Base-by-base conservation (phyloP, 208 protist species). In the Leishmania amazonensis region DNA sequence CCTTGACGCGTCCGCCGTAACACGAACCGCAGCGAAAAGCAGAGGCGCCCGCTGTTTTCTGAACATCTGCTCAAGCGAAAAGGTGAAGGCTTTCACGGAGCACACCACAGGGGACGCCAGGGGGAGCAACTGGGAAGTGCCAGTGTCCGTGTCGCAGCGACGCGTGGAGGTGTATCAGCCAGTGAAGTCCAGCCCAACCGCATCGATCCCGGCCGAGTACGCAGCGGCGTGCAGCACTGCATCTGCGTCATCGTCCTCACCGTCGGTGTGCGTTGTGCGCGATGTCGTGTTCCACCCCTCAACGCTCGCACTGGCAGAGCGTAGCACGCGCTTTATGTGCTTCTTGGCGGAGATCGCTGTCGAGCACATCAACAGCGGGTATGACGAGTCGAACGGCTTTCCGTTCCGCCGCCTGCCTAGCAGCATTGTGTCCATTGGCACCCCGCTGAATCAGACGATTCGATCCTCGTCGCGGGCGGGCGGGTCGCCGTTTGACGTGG, bases 311-410 rank as follows among this genome's bases (percentile, higher is more conserved):
- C 84, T 98, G 51, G 88, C 94, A 24, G 87, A 96, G 70, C 88
- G 87, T 35, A 97, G 94, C 81, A 77, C 88, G 47, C 83, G 85
- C 21, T 98, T 98, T 83, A 85, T 96, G 81, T 95, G 90, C 86
- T 98, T 98, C 81, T 85, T 98, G 54, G 90, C 96, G 5, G 94
- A 98, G 85, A 98, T 98, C 85, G 94, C 94, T 0, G 96, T 98
- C 42, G 96, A 98, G 88, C 94, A 98, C 84, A 92, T 98, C 67
- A 98, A 98, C 81, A 86, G 62, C 60, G 93, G 93, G 70, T 97
- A 97, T 81, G 80, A 86, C 47, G 92, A 98, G 83, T 77, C 80
- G 38, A 88, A 96, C 87, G 91, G 91, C 24, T 96, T 96, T 80
- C 78, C 85, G 72, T 96, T 95, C 80, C 77, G 87, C 40, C 90